These are phyloP conservation scores for Pseudogymnoascus destructans DNA, from an alignment of 2,329 filamentous ascomycete genomes.

Conservation along the genomic window DNA sequence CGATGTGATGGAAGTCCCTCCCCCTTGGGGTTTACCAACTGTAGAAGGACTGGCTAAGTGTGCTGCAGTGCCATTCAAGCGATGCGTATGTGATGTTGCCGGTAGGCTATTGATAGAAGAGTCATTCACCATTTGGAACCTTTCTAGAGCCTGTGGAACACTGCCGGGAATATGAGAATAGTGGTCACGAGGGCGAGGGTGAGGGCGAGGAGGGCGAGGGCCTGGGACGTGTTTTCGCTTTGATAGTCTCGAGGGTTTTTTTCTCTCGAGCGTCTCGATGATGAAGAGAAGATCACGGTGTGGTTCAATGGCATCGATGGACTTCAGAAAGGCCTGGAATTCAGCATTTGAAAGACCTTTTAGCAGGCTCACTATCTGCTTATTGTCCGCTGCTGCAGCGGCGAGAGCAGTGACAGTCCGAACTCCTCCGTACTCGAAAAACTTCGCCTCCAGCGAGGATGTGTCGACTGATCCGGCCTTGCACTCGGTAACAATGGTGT, in stretches of 20 bases:
- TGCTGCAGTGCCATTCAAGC: no score
- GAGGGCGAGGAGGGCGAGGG: neutral
- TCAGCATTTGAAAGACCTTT: neutral
- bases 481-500: neutral
- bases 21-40: neutral
- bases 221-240: neutral
- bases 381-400: neutral
- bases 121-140: no score
- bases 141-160: no score
- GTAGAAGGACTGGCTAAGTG: neutral
- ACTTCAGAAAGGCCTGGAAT: neutral
- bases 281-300: neutral
- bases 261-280: neutral
- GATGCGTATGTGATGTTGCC: no score
- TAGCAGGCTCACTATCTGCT: neutral
- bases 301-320: neutral
- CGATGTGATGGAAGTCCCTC: neutral
- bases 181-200: neutral
- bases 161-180: neutral
- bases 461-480: neutral
- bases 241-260: neutral
- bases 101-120: no score
- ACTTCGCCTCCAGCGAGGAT: neutral
- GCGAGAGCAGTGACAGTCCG: neutral
- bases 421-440: neutral